phyloP scores from a whole-genome alignment of 371 early-diverging fungal genomes.

The Syncephalastrum sp. region DNA sequence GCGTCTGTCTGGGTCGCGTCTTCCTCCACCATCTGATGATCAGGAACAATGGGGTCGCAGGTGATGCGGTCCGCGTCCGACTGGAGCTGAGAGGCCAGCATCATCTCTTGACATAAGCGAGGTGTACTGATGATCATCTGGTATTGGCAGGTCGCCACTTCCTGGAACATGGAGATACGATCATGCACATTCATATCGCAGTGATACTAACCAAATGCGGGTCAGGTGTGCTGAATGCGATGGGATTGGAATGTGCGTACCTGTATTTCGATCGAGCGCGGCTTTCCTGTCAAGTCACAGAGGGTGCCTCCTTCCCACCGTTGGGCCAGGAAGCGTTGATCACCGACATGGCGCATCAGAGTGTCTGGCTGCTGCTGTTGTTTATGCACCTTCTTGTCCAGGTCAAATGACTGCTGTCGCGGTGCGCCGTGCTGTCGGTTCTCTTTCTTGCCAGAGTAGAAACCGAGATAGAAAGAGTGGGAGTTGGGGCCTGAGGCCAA shows the following conservation, averaged over 20 bases:
- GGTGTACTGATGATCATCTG: conserved; percentile 71
- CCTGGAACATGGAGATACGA: conserved; percentile 58
- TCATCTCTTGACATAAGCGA: conserved; percentile 65
- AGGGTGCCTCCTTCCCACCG: conserved; percentile 69
- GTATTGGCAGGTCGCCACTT: conserved; percentile 68
- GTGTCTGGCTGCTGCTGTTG: conserved; percentile 13
- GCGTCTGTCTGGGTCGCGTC: conserved; percentile 11
- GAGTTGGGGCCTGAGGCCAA: neutral
- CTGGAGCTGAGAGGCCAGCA: conserved; percentile 47
- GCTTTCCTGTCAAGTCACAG: conserved; percentile 72
- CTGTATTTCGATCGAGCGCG: conserved; percentile 71
- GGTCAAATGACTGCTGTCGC: conserved; percentile 20
- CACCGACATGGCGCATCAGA: conserved; percentile 31
- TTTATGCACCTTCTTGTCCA: conserved; percentile 8
- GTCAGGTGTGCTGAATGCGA: neutral
- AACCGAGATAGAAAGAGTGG: conserved; percentile 27
- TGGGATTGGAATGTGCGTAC: conserved; percentile 22
- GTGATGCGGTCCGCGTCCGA: conserved; percentile 49
- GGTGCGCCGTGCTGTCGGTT: neutral
- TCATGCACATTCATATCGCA: conserved; percentile 60
- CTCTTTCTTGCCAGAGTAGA: conserved; percentile 20
- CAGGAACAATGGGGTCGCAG: conserved; percentile 63
- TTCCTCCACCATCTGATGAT: conserved; percentile 29
- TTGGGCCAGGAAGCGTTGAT: conserved; percentile 62
- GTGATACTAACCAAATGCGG: conserved; percentile 53